phyloP scores from a whole-genome alignment of 2,329 filamentous ascomycete species.

The Penicillium oxalicum region DNA sequence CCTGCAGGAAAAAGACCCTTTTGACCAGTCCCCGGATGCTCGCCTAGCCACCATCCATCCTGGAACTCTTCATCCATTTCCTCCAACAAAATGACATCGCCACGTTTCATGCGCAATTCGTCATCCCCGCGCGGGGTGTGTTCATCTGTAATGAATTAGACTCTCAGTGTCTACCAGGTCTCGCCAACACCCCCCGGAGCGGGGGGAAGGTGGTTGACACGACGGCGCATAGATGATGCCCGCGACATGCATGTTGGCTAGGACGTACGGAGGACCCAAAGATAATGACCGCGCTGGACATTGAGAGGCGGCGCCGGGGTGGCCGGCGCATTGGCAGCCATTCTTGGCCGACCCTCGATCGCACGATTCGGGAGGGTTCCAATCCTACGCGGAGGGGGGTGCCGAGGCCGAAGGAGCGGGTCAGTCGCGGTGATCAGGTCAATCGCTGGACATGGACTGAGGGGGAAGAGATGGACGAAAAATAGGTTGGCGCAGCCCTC shows the following conservation, averaged over 20 bases:
- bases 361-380: constrained; percentile 5
- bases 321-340: constrained; percentile 10
- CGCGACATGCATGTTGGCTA: neutral
- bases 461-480: too few relatives aligned
- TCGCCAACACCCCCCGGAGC: constrained; percentile 1
- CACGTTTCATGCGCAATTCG: constrained; percentile 81
- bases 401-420: constrained; percentile 4
- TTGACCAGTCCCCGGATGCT: constrained; percentile 37
- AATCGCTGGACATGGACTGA: constrained; percentile 26
- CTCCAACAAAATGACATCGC: constrained; percentile 57
- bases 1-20: constrained; percentile 46
- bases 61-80: constrained; percentile 63
- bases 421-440: constrained; percentile 10
- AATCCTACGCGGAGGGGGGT: constrained; percentile 1
- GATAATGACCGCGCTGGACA: constrained; percentile 37
- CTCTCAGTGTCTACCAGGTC: constrained; percentile 4
- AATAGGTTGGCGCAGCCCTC: constrained; percentile 19
- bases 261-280: constrained; percentile 43
- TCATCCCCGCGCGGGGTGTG: constrained; percentile 88
- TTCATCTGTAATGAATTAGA: constrained; percentile 59
- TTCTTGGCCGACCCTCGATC: constrained; percentile 4
- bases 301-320: constrained; percentile 29
- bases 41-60: constrained; percentile 60
- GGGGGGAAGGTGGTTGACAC: constrained; percentile 8
- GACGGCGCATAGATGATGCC: neutral